Evolutionary conservation across 805 yeast genomes (phyloP).

Genomic region (Candida berthetii): DNA sequence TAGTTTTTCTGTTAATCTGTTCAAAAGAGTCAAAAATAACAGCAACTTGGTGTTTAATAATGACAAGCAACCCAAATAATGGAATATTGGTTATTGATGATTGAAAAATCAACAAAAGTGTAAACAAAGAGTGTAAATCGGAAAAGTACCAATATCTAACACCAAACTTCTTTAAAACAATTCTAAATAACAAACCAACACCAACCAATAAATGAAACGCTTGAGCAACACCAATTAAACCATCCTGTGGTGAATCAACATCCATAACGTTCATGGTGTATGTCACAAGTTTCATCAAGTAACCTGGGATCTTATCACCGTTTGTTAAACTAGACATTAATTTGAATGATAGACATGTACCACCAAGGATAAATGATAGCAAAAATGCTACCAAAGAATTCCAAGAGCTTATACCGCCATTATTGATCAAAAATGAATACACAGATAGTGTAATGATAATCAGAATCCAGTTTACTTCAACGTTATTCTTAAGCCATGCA

Average conservation of each 20-base stretch:
- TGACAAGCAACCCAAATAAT: conserved; percentile 33
- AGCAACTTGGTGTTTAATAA: conserved; percentile 16
- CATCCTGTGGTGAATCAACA: conserved; percentile 20
- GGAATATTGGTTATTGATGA: conserved; percentile 44
- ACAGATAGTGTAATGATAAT: conserved; percentile 31
- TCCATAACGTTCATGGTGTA: conserved; percentile 24
- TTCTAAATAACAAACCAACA: conserved; percentile 25
- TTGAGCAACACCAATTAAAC: conserved; percentile 27
- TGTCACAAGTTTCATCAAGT: conserved; percentile 20
- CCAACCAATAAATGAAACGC: conserved; percentile 27
- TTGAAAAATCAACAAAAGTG: conserved; percentile 42
- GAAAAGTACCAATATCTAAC: conserved; percentile 19
- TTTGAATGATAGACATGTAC: conserved; percentile 48
- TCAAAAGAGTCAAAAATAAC: conserved; percentile 1
- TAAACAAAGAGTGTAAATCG: conserved; percentile 30
- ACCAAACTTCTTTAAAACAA: conserved; percentile 6
- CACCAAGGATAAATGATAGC: conserved; percentile 36
- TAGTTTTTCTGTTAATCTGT: neutral
- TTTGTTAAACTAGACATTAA: conserved; percentile 43
- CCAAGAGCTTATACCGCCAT: conserved; percentile 16
- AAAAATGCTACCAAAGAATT: conserved; percentile 34
- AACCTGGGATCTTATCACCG: conserved; percentile 46
- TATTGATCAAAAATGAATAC: conserved; percentile 19
- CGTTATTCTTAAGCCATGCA: conserved; percentile 28
- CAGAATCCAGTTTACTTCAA: conserved; percentile 40